Evolutionary conservation across 306 rosid genomes (phyloP), one percentile per base, ranked within the genome.

Genomic region (Quercus dentata): DNA sequence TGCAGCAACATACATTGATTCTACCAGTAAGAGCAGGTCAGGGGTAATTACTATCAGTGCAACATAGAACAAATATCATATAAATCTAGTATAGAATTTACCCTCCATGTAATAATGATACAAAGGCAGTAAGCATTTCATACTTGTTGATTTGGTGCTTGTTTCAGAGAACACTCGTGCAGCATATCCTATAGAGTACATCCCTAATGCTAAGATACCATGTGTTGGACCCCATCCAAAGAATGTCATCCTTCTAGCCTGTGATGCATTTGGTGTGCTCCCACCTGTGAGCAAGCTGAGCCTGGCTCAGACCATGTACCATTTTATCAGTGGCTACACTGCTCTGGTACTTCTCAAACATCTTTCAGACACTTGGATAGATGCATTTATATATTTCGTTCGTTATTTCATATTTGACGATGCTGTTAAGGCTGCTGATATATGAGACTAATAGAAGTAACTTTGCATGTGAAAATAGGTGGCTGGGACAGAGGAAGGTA

Each of bases 241-340:
- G 76, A 94, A 94, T 83, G 94, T 94, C 54, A 92, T 94, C 56
- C 93, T 94, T 68, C 81, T 94, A 80, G 98, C 98, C 8, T 94
- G 98, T 74, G 98, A 94, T 11, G 97, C 98, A 6, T 94, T 92
- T 77, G 98, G 97, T 11, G 97, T 94, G 71, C 98, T 94, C 56
- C 97, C 97, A 59, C 98, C 97, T 18, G 94, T 92, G 58, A 94
- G 98, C 87, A 94, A 89, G 86, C 84, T 94, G 56, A 92, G 55
- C 90, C 56, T 94, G 74, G 94, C 97, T 10, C 98, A 92, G 85
- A 92, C 98, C 46, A 94, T 94, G 98, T 94, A 94, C 75, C 98
- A 94, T 78, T 94, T 94, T 84, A 94, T 94, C 88, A 94, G 98
- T 46, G 97, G 97, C 78, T 94, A 92, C 63, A 94, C 98, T 46